Percentiles rank a stretch among this genome's conserved stretches.
phyloP scores from a whole-genome alignment of 2,329 filamentous ascomycete genomes.

The Colletotrichum liaoningense region DNA sequence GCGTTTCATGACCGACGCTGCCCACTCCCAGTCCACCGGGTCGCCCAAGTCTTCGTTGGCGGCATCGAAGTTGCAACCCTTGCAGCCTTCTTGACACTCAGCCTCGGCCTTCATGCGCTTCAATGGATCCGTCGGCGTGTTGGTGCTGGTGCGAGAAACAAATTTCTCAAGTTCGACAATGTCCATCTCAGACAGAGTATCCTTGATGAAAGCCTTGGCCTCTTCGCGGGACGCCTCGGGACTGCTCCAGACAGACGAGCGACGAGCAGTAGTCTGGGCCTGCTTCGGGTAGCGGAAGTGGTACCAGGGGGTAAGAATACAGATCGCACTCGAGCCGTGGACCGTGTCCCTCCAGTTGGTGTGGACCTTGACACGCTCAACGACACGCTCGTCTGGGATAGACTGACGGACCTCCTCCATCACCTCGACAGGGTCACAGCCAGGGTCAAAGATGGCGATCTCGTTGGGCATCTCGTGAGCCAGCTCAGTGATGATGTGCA shows the following conservation, averaged over 20 bases:
- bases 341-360: slow-evolving; percentile 46
- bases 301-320: slow-evolving; percentile 65
- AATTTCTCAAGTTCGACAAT: slow-evolving; percentile 42
- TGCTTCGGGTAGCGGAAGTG: slow-evolving; percentile 56
- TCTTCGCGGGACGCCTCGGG: slow-evolving; percentile 27
- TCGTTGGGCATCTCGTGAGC: slow-evolving; percentile 72
- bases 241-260: slow-evolving; percentile 31
- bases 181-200: slow-evolving; percentile 42
- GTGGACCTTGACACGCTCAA: slow-evolving; percentile 67
- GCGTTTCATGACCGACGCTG: slow-evolving; percentile 37
- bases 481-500: slow-evolving; percentile 74
- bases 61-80: slow-evolving; percentile 52
- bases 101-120: slow-evolving; percentile 50
- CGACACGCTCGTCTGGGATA: slow-evolving; percentile 65
- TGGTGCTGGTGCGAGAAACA: slow-evolving; percentile 41
- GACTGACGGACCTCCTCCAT: slow-evolving; percentile 61
- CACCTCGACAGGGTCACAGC: slow-evolving; percentile 63
- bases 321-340: slow-evolving; percentile 50
- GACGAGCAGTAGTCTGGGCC: slow-evolving; percentile 35
- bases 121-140: slow-evolving; percentile 58
- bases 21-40: slow-evolving; percentile 63
- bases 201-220: slow-evolving; percentile 33
- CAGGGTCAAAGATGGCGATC: slow-evolving; percentile 77
- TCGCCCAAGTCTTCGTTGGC: slow-evolving; percentile 47
- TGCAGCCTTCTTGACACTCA: slow-evolving; percentile 60